Conservation (phyloP, 1,284 basidiomycete genomes). For the Cystobasidium slooffiae region DNA sequence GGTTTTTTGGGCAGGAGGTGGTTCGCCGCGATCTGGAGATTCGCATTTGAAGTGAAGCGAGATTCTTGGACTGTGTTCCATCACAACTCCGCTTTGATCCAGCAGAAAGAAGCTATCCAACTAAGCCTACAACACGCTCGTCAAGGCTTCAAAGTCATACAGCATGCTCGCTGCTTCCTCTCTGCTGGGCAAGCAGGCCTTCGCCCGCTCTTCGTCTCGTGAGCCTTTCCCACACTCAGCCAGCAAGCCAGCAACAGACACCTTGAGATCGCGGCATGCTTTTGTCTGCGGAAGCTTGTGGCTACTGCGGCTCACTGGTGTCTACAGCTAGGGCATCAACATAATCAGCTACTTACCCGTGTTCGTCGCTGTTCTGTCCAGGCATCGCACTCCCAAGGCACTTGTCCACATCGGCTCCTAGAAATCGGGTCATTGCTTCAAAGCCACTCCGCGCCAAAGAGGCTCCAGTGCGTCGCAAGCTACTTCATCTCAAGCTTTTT, state of each 20-base stretch:
- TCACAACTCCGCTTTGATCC: neutral
- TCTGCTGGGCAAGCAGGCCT: constrained; percentile 28
- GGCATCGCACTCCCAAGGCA: constrained; percentile 22
- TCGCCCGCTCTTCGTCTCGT: constrained; percentile 26
- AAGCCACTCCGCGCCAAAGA: constrained; percentile 81
- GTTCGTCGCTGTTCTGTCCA: neutral
- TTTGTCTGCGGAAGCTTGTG: neutral
- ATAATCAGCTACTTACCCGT: neutral
- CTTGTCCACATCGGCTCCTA: constrained; percentile 52
- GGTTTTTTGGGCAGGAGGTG: neutral
- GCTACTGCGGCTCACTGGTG: neutral
- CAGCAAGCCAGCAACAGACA: too few relatives aligned
- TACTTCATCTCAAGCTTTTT: neutral
- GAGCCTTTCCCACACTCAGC: neutral
- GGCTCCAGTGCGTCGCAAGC: constrained; percentile 65
- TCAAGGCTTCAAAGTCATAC: neutral
- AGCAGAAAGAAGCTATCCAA: neutral
- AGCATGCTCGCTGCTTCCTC: constrained; percentile 31
- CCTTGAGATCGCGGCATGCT: neutral
- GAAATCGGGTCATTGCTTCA: constrained; percentile 68
- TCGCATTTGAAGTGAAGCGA: neutral
- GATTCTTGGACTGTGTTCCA: neutral
- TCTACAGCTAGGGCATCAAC: neutral
- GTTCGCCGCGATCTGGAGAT: constrained; percentile 1
- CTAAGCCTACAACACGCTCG: too few relatives aligned